Base-by-base conservation (phyloP, 2,329 filamentous ascomycete genomes). In the Diplodia seriata region DNA sequence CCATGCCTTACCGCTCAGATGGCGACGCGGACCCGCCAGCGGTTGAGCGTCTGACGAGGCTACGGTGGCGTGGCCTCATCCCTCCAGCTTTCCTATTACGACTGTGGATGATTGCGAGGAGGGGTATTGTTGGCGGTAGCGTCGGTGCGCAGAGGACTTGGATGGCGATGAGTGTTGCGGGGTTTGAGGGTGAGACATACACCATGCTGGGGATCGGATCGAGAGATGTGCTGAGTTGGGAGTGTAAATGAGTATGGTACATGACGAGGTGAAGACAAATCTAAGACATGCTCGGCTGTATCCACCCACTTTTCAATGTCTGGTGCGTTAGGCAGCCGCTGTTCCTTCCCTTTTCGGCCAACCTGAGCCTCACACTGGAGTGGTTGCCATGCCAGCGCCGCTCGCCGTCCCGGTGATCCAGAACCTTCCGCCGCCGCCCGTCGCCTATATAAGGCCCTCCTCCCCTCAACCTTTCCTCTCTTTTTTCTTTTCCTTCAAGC, bases 11-110 rank as follows among this genome's bases (percentile, higher is more conserved):
- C 0, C 61, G 43, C 3, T 43, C 53, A 9, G 66, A 68, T 8
- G 54, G 63, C 9, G 68, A 67, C 11, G 33, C 55, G 7, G 47
- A 23, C 0, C 71, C 67, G 3, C 5, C 70, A 1, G 50, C 40
- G 4, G 67, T 70, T 11, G 69, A 53, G 23, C 69, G 75, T 53
- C 69, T 84, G 23, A 76, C 79, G 1, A 72, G 73, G 4, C 70
- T 83, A 7, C 73, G 76, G n/a, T 84, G 81, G 81, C 76, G 73
- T 38, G 83, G 82, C 2, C 79, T 84, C 38, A 73, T 83, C 3
- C 73, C 79, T 18, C 71, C 78, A 0, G 68, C 59, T 6, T 80
- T 81, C 59, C 72, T 78, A 18, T 69, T 71, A 26, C 70, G 73
- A 1, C 0, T 79, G 55, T 78, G 75, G 68, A 68, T 78, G 4